These are phyloP conservation scores for Neurospora sp. DNA, from an alignment of 495 filamentous ascomycete species.

Conservation along the genomic window DNA sequence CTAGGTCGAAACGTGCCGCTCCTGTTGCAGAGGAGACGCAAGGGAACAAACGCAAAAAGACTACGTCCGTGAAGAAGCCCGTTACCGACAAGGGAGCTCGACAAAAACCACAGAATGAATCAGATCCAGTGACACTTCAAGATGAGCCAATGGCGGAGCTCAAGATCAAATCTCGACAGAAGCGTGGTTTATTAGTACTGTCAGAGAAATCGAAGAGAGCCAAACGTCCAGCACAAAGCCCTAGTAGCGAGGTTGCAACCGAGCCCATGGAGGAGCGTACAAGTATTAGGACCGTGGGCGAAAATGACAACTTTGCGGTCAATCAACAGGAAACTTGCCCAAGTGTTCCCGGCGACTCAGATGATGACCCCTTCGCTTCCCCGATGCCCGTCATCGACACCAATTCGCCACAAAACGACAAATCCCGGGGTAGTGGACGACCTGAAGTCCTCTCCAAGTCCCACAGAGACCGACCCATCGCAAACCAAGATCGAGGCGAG, in stretches of 20 bases:
- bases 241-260: not conserved
- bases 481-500: not conserved
- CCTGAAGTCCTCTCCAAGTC: not conserved
- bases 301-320: not conserved
- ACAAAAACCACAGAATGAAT: not conserved
- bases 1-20: not conserved
- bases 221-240: not conserved
- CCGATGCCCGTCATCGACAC: not conserved
- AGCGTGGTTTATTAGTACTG: slow-evolving; percentile 30
- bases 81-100: not conserved
- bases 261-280: not conserved
- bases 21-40: not conserved
- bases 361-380: not conserved
- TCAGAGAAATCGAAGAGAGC: slow-evolving; percentile 15
- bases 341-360: not conserved
- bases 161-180: slow-evolving; percentile 30
- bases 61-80: not conserved
- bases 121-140: not conserved
- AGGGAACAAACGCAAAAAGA: not conserved
- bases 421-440: not conserved
- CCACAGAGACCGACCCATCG: not conserved
- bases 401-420: not conserved
- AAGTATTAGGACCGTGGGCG: not conserved
- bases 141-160: slow-evolving; percentile 28
- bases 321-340: not conserved